phyloP scores from a whole-genome alignment of 805 yeast genomes.

The Zygosaccharomyces lentus region DNA sequence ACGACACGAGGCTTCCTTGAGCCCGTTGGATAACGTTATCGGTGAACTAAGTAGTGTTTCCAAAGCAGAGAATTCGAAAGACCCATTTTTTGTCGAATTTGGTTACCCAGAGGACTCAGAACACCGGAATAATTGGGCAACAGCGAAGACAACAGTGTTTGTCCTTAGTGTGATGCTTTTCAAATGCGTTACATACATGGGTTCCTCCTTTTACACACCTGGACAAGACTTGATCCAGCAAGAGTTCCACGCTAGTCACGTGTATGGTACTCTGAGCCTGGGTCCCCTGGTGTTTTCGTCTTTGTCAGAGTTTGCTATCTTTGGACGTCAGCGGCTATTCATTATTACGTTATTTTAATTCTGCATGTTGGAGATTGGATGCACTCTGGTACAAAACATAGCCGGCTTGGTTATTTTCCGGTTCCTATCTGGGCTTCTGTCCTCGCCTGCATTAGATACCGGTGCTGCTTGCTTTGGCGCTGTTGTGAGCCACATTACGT shows the following conservation, averaged over 20 bases:
- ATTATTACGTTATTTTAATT: conserved; percentile 44
- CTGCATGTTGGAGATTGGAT: conserved; percentile 50
- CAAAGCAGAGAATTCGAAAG: conserved; percentile 13
- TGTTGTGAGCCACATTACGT: conserved; percentile 39
- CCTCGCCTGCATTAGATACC: conserved; percentile 53
- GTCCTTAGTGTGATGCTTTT: conserved; percentile 41
- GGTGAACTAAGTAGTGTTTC: too few relatives aligned
- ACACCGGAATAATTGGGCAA: conserved; percentile 55
- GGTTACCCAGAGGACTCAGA: conserved; percentile 44
- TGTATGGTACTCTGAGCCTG: conserved; percentile 47
- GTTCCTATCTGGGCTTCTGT: conserved; percentile 50
- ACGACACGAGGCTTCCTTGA: too few relatives aligned
- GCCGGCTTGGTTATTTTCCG: conserved; percentile 49
- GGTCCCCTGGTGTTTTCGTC: conserved; percentile 61
- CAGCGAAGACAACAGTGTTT: conserved; percentile 37
- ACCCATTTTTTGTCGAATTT: conserved; percentile 30
- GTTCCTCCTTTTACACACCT: conserved; percentile 53
- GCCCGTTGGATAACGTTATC: too few relatives aligned
- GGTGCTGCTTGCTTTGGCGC: conserved; percentile 58
- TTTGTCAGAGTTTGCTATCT: conserved; percentile 48
- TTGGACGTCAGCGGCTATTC: conserved; percentile 52
- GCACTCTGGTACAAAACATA: conserved; percentile 47
- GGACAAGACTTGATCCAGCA: conserved; percentile 41
- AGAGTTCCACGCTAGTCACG: conserved; percentile 42
- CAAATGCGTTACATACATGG: conserved; percentile 51